phyloP scores from a whole-genome alignment of 768 basidiomycete species.

The Suillus fuscotomentosus region DNA sequence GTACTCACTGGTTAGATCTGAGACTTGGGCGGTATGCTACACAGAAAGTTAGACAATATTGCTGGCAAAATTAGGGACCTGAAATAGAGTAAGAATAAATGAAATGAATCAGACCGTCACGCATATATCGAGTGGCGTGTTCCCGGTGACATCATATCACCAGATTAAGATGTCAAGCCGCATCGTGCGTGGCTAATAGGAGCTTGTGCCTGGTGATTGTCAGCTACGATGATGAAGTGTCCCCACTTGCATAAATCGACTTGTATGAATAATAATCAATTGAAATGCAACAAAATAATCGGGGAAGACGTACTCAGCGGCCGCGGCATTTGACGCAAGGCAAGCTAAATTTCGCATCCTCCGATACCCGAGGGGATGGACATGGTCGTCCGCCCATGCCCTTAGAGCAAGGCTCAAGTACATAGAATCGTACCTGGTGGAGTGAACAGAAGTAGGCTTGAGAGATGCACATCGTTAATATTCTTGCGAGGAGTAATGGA shows the following conservation, averaged over 20 bases:
- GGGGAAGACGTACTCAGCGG: conserved; percentile 7
- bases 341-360: background rate
- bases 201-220: background rate
- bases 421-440: conserved; percentile 5
- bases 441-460: conserved; percentile 6
- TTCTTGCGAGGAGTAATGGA: background rate
- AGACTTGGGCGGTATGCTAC: background rate
- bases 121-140: background rate
- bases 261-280: too few species aligned
- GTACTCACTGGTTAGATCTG: background rate
- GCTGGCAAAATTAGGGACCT: background rate
- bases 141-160: background rate
- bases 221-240: background rate
- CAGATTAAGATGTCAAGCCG: background rate
- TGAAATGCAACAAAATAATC: too few species aligned
- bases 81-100: conserved; percentile 1
- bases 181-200: background rate
- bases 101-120: background rate
- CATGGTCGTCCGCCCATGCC: background rate
- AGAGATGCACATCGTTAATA: background rate
- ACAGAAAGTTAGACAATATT: background rate
- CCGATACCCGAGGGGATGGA: rapidly evolving
- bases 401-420: background rate
- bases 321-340: conserved; percentile 13
- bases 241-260: background rate